Conservation (phyloP, 352 stramenopile genomes). For the Pythium rhizo-oryzae region DNA sequence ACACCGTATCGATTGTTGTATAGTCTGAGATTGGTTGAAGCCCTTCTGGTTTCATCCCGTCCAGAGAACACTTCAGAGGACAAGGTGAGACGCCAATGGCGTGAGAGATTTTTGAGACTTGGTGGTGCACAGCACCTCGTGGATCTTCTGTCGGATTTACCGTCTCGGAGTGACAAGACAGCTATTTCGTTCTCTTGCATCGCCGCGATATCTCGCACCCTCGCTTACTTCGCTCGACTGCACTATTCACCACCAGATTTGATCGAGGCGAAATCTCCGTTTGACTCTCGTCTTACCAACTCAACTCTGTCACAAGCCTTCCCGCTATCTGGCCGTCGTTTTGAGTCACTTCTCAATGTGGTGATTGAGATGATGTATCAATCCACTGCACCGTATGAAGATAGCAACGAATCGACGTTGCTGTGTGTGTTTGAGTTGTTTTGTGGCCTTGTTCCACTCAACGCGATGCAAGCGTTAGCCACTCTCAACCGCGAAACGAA, state of each 20-base stretch:
- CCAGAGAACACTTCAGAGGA: slow-evolving; percentile 28
- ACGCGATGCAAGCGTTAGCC: slow-evolving; percentile 2
- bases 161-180: slow-evolving; percentile 25
- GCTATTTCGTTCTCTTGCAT: slow-evolving; percentile 35
- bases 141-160: slow-evolving; percentile 15
- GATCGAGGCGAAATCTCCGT: slow-evolving; percentile 14
- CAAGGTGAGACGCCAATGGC: slow-evolving; percentile 65
- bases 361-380: background rate
- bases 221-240: slow-evolving; percentile 32
- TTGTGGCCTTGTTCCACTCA: slow-evolving; percentile 17
- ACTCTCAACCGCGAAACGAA: background rate
- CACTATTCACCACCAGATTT: background rate
- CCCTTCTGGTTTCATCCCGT: slow-evolving; percentile 54
- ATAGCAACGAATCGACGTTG: background rate
- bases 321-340: background rate
- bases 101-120: slow-evolving; percentile 74
- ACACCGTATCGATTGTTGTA: slow-evolving; percentile 70
- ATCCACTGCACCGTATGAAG: background rate
- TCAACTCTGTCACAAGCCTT: slow-evolving; percentile 20
- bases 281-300: slow-evolving; percentile 18
- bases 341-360: background rate
- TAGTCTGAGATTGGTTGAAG: slow-evolving; percentile 66
- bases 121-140: slow-evolving; percentile 52
- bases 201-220: slow-evolving; percentile 37
- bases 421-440: slow-evolving; percentile 19